phyloP scores from a whole-genome alignment of 176 grass and related monocot species.

The Musa schizocarpa region DNA sequence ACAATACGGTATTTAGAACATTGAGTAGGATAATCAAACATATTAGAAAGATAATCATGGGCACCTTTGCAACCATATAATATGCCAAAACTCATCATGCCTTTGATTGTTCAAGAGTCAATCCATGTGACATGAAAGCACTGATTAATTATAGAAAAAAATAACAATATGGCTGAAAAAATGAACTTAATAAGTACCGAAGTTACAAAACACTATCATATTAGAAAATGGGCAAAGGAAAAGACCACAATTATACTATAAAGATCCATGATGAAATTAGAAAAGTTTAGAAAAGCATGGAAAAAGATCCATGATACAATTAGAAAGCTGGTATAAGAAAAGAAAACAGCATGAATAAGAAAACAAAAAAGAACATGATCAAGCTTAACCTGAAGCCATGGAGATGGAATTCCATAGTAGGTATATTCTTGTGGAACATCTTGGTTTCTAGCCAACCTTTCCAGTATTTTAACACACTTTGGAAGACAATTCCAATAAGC shows the following conservation, averaged over 20 bases:
- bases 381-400: constrained; percentile 94
- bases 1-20: too few species aligned
- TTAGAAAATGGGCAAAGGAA: neutral
- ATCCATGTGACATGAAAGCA: neutral
- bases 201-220: neutral
- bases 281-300: neutral
- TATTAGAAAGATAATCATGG: too few species aligned
- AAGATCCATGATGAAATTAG: neutral
- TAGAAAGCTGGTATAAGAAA: neutral
- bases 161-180: neutral
- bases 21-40: too few species aligned
- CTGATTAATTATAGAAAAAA: neutral
- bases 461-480: constrained; percentile 89
- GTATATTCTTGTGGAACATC: constrained; percentile 97
- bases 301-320: neutral
- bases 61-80: too few species aligned
- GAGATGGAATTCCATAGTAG: constrained; percentile 98
- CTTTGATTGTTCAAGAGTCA: neutral
- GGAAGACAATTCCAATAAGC: constrained; percentile 98
- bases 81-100: too few species aligned
- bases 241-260: neutral
- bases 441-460: constrained; percentile 93
- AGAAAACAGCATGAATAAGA: neutral
- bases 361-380: neutral
- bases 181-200: neutral